phyloP scores from a whole-genome alignment of 2,329 filamentous ascomycete species.

The Penicillium crustosum region DNA sequence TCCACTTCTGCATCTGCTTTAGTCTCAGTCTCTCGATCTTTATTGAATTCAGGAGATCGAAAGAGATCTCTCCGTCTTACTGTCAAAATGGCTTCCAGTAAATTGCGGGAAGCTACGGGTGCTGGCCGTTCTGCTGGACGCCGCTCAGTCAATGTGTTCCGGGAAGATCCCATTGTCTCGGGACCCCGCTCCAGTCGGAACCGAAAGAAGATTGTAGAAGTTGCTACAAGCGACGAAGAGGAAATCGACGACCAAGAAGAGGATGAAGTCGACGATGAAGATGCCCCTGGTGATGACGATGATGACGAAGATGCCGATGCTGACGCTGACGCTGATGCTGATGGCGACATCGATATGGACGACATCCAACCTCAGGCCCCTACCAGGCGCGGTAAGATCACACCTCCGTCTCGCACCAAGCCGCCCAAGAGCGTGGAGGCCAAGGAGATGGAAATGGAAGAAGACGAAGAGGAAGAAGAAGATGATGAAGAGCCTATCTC shows the following conservation, averaged over 20 bases:
- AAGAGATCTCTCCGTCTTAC: conserved; percentile 48
- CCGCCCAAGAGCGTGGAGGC: conserved; percentile 48
- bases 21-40: conserved; percentile 32
- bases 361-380: conserved; percentile 44
- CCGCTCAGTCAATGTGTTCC: conserved; percentile 46
- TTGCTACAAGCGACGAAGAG: conserved; percentile 50
- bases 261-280: conserved; percentile 42
- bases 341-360: conserved; percentile 47
- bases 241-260: conserved; percentile 49
- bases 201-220: conserved; percentile 47
- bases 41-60: conserved; percentile 37
- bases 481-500: conserved; percentile 53
- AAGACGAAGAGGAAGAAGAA: conserved; percentile 34
- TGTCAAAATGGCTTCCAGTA: conserved; percentile 52
- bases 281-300: conserved; percentile 40
- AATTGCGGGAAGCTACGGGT: conserved; percentile 49
- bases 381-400: conserved; percentile 40
- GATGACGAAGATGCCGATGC: conserved; percentile 34
- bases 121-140: conserved; percentile 30
- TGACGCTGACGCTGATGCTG: conserved; percentile 32
- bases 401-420: conserved; percentile 36
- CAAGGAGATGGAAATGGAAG: conserved; percentile 47
- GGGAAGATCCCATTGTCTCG: conserved; percentile 47
- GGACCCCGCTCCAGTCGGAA: conserved; percentile 48
- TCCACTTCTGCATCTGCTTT: conserved; percentile 35